Percentiles rank a stretch among this genome's conserved stretches.
Conservation (phyloP, 169 alveolate species). For the Eimeria necatrix region DNA sequence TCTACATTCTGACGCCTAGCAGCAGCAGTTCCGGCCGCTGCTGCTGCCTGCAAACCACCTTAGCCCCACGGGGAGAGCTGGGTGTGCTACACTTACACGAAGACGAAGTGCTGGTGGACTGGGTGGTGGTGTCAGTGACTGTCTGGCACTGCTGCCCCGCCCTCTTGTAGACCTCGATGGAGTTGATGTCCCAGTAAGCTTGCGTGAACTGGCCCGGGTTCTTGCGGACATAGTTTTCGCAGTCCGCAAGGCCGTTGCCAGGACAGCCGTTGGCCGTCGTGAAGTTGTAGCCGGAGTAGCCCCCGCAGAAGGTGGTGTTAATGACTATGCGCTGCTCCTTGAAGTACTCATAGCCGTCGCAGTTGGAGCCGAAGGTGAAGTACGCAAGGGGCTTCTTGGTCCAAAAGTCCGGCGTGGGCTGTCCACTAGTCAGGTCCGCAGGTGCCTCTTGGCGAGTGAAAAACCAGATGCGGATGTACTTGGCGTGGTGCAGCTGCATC, state of each 20-base stretch:
- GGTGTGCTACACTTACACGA: not conserved
- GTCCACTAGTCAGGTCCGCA: conserved; percentile 51
- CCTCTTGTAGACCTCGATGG: conserved; percentile 25
- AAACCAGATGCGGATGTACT: conserved; percentile 62
- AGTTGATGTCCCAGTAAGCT: conserved; percentile 71
- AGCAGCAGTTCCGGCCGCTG: not conserved
- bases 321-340: conserved; percentile 47
- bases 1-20: not conserved
- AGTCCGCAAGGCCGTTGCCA: conserved; percentile 41
- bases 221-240: conserved; percentile 48
- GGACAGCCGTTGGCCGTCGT: conserved; percentile 47
- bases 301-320: conserved; percentile 72
- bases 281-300: conserved; percentile 45
- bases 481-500: conserved; percentile 55
- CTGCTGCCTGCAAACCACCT: not conserved
- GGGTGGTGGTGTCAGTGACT: not conserved
- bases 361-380: conserved; percentile 42
- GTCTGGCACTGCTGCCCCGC: not conserved
- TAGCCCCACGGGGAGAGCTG: not conserved
- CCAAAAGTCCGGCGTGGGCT: conserved; percentile 61
- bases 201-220: conserved; percentile 36
- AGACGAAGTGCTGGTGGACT: not conserved
- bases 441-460: conserved; percentile 63
- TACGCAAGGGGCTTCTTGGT: conserved; percentile 47
- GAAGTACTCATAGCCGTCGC: conserved; percentile 24